Evolutionary conservation across 2,329 filamentous ascomycete species (phyloP).

Genomic region (Pseudogymnoascus sp.): DNA sequence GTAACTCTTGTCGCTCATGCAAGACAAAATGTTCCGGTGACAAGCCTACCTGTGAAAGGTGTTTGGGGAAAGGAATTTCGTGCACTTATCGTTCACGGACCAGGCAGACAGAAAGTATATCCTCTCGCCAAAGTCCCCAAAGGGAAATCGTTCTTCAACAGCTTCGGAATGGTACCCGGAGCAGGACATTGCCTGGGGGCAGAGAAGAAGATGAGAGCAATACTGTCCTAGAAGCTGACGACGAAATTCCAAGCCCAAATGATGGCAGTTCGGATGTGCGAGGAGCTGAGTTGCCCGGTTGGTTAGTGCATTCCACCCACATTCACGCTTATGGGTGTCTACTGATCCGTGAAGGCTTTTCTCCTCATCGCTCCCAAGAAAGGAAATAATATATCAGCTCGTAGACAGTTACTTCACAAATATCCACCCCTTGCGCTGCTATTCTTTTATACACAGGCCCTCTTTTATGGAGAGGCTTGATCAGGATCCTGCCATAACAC

Average conservation of each 20-base stretch:
- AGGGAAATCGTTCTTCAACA: background rate
- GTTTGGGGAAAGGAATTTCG: constrained; percentile 17
- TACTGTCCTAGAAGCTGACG: background rate
- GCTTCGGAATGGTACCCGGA: background rate
- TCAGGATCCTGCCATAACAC: constrained; percentile 19
- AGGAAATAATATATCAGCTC: constrained; percentile 6
- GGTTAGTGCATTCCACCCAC: background rate
- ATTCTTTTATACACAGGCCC: constrained; percentile 28
- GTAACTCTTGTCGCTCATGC: constrained; percentile 20
- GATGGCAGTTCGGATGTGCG: background rate
- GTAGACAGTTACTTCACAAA: constrained; percentile 28
- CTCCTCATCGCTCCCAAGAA: background rate
- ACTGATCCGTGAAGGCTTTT: constrained; percentile 11
- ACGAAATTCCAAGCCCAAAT: background rate
- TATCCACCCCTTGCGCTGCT: constrained; percentile 27
- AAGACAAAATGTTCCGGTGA: constrained; percentile 22
- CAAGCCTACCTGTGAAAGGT: constrained; percentile 17
- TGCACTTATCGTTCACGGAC: constrained; percentile 18
- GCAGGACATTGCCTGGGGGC: background rate
- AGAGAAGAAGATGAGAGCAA: background rate
- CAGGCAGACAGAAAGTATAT: background rate
- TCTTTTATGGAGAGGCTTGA: constrained; percentile 27
- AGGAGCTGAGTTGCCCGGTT: background rate
- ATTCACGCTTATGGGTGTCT: background rate
- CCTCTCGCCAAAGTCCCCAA: background rate